Percentiles rank a stretch among this genome's conserved stretches.
Evolutionary conservation across 139 green algal species (phyloP).

Genomic region (Auxenochlorella protothecoides): DNA sequence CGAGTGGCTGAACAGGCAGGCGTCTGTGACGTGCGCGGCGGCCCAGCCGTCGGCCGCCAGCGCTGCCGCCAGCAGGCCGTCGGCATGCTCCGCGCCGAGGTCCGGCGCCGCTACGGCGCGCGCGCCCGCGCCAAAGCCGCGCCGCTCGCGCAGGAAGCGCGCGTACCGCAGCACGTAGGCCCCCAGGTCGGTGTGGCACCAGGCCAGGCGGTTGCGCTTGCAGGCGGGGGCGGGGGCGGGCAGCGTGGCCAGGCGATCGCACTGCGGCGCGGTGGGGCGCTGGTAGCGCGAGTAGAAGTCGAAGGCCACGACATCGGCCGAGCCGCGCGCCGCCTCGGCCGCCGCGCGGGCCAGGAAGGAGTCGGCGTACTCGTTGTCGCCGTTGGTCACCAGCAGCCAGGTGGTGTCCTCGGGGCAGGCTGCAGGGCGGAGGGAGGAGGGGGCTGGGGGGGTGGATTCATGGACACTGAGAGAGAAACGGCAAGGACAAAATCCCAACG

Average conservation of each 20-base stretch:
- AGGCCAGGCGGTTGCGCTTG: constrained; percentile 58
- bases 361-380: constrained; percentile 68
- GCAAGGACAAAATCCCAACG: no score
- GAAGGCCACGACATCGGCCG: constrained; percentile 51
- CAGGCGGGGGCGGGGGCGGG: constrained; percentile 30
- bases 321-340: not conserved
- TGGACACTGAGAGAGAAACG: not conserved
- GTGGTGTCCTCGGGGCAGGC: constrained; percentile 42
- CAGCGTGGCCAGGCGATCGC: constrained; percentile 48
- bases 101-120: not conserved
- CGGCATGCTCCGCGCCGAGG: constrained; percentile 32
- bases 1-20: constrained; percentile 57
- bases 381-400: constrained; percentile 75
- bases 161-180: constrained; percentile 46
- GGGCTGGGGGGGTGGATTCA: not conserved
- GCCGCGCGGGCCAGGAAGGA: constrained; percentile 25
- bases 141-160: constrained; percentile 43
- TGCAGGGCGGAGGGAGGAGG: not conserved
- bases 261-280: constrained; percentile 50
- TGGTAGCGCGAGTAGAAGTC: constrained; percentile 79
- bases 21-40: constrained; percentile 28
- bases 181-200: constrained; percentile 75
- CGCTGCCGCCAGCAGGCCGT: constrained; percentile 56
- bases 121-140: constrained; percentile 35
- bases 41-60: constrained; percentile 30